Percentiles rank a stretch among this genome's conserved stretches.
These are phyloP conservation scores for Rhododendron kiyosumense DNA, from an alignment of 148 eudicot genomes.

Conservation along the genomic window DNA sequence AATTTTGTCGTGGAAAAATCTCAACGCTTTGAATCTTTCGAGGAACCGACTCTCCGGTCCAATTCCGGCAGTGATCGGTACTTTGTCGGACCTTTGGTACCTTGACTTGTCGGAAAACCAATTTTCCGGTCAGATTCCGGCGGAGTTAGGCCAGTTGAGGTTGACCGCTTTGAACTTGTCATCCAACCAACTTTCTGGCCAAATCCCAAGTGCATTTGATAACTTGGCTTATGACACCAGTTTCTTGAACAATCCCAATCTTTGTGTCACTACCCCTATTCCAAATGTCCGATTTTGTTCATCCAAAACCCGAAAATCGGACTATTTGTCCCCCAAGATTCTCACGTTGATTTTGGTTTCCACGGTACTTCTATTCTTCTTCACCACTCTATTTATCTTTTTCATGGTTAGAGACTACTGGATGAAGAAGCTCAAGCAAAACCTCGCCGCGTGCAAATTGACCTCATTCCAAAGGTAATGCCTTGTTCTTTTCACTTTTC, in stretches of 20 bases:
- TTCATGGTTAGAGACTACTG: slow-evolving; percentile 20
- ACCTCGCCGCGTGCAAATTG: slow-evolving; percentile 41
- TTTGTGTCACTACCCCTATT: slow-evolving; percentile 22
- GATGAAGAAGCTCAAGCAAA: slow-evolving; percentile 24
- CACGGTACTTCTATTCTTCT: slow-evolving; percentile 23
- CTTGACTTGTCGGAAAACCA: slow-evolving; percentile 27
- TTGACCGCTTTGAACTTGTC: too few relatives aligned
- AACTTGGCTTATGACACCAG: too few relatives aligned
- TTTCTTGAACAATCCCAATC: slow-evolving; percentile 6
- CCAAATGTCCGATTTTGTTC: slow-evolving; percentile 42
- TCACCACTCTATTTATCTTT: slow-evolving; percentile 24
- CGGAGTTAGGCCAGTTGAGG: slow-evolving; percentile 14
- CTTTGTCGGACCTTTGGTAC: slow-evolving; percentile 15
- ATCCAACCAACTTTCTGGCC: too few relatives aligned
- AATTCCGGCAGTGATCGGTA: slow-evolving; percentile 22
- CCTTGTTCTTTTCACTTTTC: too few relatives aligned
- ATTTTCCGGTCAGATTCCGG: slow-evolving; percentile 27
- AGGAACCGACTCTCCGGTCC: slow-evolving; percentile 24
- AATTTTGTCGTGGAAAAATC: slow-evolving; percentile 17
- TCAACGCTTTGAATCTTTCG: slow-evolving; percentile 21
- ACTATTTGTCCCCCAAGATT: slow-evolving; percentile 23
- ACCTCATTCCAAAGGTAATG: slow-evolving; percentile 45
- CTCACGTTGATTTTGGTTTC: slow-evolving; percentile 39
- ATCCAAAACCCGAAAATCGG: slow-evolving; percentile 1
- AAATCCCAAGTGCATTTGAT: too few relatives aligned